Evolutionary conservation across 768 basidiomycete species (phyloP), one percentile per base, ranked within the genome.

Genomic region (Russula sp.): DNA sequence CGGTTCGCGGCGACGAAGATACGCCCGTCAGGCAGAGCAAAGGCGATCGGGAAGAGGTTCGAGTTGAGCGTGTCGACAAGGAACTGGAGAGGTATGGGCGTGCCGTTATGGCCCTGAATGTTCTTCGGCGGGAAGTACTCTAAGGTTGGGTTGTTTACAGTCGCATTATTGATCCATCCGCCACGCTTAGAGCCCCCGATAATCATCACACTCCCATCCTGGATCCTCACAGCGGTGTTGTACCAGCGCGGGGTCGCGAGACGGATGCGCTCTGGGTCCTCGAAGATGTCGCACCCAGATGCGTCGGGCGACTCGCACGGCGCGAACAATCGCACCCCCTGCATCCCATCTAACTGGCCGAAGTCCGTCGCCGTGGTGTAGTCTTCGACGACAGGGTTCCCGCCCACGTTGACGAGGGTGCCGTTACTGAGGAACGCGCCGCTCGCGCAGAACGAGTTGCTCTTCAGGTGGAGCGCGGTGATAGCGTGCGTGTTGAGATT

Each of bases 391-490:
- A 91, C 86, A 18, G 89, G 87, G 70, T 93, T 91, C 2, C 91
- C 91, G 59, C 91, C 91, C 13, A 90, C 87, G 68, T 84, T 89
- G 71, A 92, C 75, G 39, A 92, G 71, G 1, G 88, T 88, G 4
- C 91, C 91, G 63, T 93, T 90, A 27, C 84, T 72, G 7, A 92
- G 74, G 71, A 91, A 91, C 4, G 84, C 79, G 11, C 91, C 91
- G 37, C 91, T 88, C 9, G 91, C 91, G 70, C 91, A 93, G 75
- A 93, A 93, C 27, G 91, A 91, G 70, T 93, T 91, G 5, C 90
- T 90, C 68, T 82, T 76, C 73, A 91, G 79, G 44, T 76, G 69
- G 34, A 93, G 77, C 61, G 88, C 84, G 48, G 73, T 82, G 65
- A 88, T 75, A 5, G 78, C 77, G 68, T 88, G 82, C 11, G 84